A percentile compares a stretch with the other conserved stretches of the same genome.
These are phyloP conservation scores for Lophiostoma macrostomum DNA, from an alignment of 495 filamentous ascomycete genomes.

Conservation along the genomic window DNA sequence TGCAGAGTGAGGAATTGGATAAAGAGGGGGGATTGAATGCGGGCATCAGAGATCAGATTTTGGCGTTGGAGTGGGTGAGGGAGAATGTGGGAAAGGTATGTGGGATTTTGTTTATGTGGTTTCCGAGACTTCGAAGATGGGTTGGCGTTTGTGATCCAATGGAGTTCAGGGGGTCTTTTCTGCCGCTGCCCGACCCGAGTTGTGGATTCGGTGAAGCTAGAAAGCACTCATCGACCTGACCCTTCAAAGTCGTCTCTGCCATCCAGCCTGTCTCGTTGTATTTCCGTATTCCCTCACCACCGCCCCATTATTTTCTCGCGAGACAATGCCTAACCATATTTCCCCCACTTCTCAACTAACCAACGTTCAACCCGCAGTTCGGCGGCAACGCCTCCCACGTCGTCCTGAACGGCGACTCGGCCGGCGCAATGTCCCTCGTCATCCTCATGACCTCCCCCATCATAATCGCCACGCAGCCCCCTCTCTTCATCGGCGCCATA, in stretches of 20 bases:
- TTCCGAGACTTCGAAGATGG: too few species aligned
- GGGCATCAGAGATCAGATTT: slow-evolving; percentile 67
- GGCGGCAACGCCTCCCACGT: slow-evolving; percentile 71
- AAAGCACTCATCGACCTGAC: background rate
- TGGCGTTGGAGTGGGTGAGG: slow-evolving; percentile 64
- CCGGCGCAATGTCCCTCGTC: slow-evolving; percentile 64
- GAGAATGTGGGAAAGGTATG: slow-evolving; percentile 56
- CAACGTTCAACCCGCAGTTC: slow-evolving; percentile 46
- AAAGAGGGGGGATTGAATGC: slow-evolving; percentile 59
- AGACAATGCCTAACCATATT: too few species aligned
- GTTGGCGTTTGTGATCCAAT: too few species aligned
- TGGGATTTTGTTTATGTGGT: too few species aligned
- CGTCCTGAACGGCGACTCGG: slow-evolving; percentile 69
- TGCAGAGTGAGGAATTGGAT: slow-evolving; percentile 58
- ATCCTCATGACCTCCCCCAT: slow-evolving; percentile 64
- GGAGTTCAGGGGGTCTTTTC: too few species aligned
- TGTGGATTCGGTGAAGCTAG: too few species aligned
- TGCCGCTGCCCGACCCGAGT: too few species aligned
- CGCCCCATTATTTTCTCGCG: too few species aligned
- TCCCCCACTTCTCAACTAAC: too few species aligned
- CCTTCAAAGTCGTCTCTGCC: background rate
- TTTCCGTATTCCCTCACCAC: too few species aligned
- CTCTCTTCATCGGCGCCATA: slow-evolving; percentile 43
- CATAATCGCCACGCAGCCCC: slow-evolving; percentile 52
- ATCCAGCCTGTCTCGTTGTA: background rate